These are phyloP conservation scores for Eimeria zaria DNA, from an alignment of 169 alveolate genomes.

Conservation along the genomic window DNA sequence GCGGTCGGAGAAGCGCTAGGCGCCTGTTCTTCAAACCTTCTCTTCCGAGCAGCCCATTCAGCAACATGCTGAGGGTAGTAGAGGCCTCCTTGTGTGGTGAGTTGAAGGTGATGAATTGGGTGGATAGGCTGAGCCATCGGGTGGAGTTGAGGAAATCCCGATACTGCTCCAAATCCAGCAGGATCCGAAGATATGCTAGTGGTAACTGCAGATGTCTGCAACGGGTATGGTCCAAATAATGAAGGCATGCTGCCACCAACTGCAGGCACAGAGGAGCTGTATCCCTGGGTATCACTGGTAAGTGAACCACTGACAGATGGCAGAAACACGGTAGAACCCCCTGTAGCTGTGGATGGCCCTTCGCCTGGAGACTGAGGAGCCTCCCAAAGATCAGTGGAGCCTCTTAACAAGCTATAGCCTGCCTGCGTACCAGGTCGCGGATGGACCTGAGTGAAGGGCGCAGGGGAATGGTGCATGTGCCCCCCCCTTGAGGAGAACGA, in stretches of 20 bases:
- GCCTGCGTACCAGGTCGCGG: background rate
- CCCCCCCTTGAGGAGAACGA: background rate
- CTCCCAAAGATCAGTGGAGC: background rate
- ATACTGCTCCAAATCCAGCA: too few relatives aligned
- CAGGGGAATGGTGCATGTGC: background rate
- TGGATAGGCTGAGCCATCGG: too few relatives aligned
- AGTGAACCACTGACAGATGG: background rate
- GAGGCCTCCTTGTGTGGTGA: too few relatives aligned
- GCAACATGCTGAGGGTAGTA: too few relatives aligned
- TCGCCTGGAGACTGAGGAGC: background rate
- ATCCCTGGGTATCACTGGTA: background rate
- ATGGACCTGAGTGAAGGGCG: background rate
- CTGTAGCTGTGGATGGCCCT: background rate
- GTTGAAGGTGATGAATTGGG: too few relatives aligned
- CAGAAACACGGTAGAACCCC: background rate
- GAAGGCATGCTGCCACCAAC: background rate
- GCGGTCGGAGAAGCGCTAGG: background rate
- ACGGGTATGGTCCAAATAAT: too few relatives aligned
- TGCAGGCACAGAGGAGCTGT: background rate
- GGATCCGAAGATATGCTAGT: too few relatives aligned
- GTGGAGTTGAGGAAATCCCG: too few relatives aligned
- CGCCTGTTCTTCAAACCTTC: too few relatives aligned
- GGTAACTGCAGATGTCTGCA: background rate
- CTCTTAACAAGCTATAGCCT: background rate
- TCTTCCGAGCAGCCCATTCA: too few relatives aligned